Evolutionary conservation across 306 rosid species (phyloP).

Genomic region (Morella rubra): DNA sequence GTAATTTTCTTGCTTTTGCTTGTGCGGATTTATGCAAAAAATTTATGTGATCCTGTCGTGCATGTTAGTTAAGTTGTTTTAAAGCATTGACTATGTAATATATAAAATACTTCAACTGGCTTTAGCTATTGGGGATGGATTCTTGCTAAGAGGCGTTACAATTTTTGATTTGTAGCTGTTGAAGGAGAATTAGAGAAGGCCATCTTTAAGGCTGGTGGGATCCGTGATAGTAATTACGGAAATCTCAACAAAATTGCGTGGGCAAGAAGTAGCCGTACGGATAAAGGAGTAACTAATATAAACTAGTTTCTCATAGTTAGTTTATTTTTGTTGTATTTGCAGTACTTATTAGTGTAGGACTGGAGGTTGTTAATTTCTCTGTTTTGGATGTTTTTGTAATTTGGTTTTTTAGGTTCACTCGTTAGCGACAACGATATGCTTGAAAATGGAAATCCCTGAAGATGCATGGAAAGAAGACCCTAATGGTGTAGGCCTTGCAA

Average conservation of each 20-base stretch:
- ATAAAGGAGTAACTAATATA: constrained; percentile 77
- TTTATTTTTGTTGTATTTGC: constrained; percentile 15
- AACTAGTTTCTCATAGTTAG: constrained; percentile 14
- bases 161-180: constrained; percentile 63
- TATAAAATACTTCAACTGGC: constrained; percentile 27
- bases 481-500: constrained; percentile 62
- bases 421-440: constrained; percentile 71
- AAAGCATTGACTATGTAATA: constrained; percentile 1
- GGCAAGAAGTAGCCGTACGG: constrained; percentile 95
- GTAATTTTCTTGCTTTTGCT: neutral
- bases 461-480: constrained; percentile 75
- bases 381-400: constrained; percentile 17
- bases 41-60: neutral
- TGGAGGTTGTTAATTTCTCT: constrained; percentile 1
- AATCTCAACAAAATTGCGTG: constrained; percentile 73
- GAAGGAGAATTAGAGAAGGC: constrained; percentile 89
- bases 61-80: neutral
- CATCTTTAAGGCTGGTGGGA: constrained; percentile 83
- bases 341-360: neutral
- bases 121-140: constrained; percentile 26
- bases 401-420: constrained; percentile 67
- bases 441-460: constrained; percentile 90
- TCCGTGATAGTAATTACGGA: constrained; percentile 71
- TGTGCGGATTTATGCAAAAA: neutral
- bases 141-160: constrained; percentile 35